Conservation (phyloP, 1,284 basidiomycete genomes). For the Cryptococcus sp. region DNA sequence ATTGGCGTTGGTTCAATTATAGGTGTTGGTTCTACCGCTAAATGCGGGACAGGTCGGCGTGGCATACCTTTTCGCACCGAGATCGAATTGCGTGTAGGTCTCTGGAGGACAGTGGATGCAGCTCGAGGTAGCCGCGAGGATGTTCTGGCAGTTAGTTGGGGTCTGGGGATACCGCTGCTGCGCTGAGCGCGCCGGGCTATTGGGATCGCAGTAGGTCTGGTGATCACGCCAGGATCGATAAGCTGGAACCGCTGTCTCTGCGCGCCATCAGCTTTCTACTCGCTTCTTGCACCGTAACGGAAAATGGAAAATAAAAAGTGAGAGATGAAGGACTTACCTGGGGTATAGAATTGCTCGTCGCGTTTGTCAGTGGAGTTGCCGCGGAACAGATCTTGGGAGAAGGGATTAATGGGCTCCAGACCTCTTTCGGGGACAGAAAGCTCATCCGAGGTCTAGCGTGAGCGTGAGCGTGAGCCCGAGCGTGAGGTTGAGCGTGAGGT, state of each 20-base stretch:
- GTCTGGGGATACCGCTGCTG: not conserved
- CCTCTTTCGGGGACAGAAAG: constrained; percentile 13
- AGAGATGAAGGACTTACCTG: not conserved
- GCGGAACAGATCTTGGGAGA: not conserved
- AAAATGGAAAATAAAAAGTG: not conserved
- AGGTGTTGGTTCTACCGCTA: too few species aligned
- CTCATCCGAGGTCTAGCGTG: constrained; percentile 4
- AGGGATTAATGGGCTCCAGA: constrained; percentile 12
- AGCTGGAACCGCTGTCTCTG: constrained; percentile 13
- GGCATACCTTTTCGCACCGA: too few species aligned
- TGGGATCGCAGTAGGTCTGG: not conserved
- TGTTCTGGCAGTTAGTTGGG: too few species aligned
- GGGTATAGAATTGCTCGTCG: not conserved
- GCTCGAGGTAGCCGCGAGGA: too few species aligned
- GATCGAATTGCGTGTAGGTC: too few species aligned
- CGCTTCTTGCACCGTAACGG: too few species aligned
- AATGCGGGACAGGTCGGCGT: too few species aligned
- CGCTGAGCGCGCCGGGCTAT: not conserved
- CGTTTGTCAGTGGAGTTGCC: not conserved
- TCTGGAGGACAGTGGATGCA: too few species aligned
- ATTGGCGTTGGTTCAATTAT: too few species aligned
- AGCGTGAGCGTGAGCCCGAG: too few species aligned
- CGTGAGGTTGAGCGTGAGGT: too few species aligned
- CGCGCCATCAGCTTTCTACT: not conserved
- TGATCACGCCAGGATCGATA: constrained; percentile 6